phyloP scores from a whole-genome alignment of 2,329 filamentous ascomycete species.

The Dothistroma septosporum region DNA sequence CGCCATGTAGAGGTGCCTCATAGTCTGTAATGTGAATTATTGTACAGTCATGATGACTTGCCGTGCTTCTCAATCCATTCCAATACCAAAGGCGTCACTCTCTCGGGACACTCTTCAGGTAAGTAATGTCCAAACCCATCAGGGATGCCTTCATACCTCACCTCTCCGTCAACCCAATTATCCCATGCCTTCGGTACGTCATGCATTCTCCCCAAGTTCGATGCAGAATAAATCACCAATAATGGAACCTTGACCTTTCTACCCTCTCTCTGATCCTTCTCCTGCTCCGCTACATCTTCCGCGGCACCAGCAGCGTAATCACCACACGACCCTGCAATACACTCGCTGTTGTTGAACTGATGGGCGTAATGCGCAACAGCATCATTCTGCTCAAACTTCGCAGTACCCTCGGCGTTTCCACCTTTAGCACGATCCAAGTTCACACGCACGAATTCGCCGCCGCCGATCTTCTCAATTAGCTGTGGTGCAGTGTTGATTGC shows the following conservation, averaged over 20 bases:
- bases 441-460: conserved; percentile 37
- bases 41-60: background rate
- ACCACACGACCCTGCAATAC: conserved; percentile 43
- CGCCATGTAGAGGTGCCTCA: background rate
- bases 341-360: conserved; percentile 42
- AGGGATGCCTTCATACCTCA: conserved; percentile 33
- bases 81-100: conserved; percentile 29
- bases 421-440: conserved; percentile 34
- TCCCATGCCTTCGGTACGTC: conserved; percentile 45
- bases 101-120: conserved; percentile 44
- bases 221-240: conserved; percentile 44
- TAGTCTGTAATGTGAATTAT: background rate
- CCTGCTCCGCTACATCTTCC: conserved; percentile 44
- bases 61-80: conserved; percentile 25
- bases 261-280: conserved; percentile 43
- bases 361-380: conserved; percentile 44
- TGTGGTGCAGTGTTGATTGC: conserved; percentile 44
- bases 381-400: conserved; percentile 32
- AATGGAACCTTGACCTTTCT: conserved; percentile 42
- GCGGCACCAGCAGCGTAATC: conserved; percentile 47
- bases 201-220: conserved; percentile 41
- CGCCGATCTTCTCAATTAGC: conserved; percentile 44
- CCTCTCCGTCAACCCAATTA: conserved; percentile 40
- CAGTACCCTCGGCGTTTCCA: conserved; percentile 29
- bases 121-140: conserved; percentile 46